phyloP scores from a whole-genome alignment of 352 stramenopile species.

The Globisporangium orthogonon region DNA sequence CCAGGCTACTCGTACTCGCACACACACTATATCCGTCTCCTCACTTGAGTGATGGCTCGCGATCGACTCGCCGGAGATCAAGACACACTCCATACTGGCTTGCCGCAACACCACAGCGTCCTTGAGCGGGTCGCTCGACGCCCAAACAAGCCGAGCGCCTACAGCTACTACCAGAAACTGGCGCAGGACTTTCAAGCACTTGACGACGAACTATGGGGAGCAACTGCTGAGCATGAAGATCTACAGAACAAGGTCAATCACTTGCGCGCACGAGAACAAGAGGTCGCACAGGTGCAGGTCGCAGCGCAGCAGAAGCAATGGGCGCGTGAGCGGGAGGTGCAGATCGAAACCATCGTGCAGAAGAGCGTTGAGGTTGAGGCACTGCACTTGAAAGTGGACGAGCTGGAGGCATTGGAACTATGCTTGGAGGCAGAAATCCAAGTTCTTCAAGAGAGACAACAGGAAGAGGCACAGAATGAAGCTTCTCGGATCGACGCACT shows the following conservation, averaged over 20 bases:
- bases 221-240: not conserved
- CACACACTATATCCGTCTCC: not conserved
- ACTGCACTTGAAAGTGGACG: constrained; percentile 16
- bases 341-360: constrained; percentile 27
- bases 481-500: constrained; percentile 32
- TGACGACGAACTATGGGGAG: constrained; percentile 31
- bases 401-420: constrained; percentile 32
- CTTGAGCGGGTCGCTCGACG: not conserved
- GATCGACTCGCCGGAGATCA: constrained; percentile 6
- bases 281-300: not conserved
- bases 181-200: constrained; percentile 37
- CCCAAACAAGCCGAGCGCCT: constrained; percentile 22
- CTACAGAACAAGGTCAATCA: constrained; percentile 13
- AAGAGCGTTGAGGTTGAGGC: constrained; percentile 16
- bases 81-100: not conserved
- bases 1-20: no score
- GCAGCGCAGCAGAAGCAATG: constrained; percentile 20
- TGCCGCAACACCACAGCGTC: not conserved
- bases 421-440: constrained; percentile 39
- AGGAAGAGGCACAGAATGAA: constrained; percentile 28
- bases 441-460: constrained; percentile 36
- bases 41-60: not conserved
- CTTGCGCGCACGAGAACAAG: constrained; percentile 11
- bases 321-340: constrained; percentile 28
- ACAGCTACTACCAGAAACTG: constrained; percentile 51